These are phyloP conservation scores for Cladosporium sp. DNA, from an alignment of 2,329 filamentous ascomycete genomes.

Conservation along the genomic window DNA sequence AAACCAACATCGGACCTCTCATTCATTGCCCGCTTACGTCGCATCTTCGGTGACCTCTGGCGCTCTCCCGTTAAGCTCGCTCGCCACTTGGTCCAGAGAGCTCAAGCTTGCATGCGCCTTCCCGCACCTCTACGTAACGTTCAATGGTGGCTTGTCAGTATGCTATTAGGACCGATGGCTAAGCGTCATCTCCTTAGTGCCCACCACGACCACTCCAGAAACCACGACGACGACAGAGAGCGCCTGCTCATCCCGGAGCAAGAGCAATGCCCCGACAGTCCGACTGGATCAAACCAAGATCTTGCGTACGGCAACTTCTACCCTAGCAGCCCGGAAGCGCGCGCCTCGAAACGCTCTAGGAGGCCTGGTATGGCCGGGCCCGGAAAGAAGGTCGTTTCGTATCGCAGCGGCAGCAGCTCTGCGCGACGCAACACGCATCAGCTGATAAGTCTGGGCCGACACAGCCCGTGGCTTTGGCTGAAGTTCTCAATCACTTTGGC, in stretches of 20 bases:
- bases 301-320: constrained; percentile 30
- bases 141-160: constrained; percentile 39
- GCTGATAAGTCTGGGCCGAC: constrained; percentile 18
- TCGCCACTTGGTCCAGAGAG: constrained; percentile 32
- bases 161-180: constrained; percentile 38
- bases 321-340: constrained; percentile 1
- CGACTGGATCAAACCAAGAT: not conserved
- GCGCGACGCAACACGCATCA: not conserved
- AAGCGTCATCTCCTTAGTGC: constrained; percentile 29
- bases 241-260: constrained; percentile 3
- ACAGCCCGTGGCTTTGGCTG: constrained; percentile 46
- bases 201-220: constrained; percentile 7
- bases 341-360: constrained; percentile 19
- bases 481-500: constrained; percentile 51
- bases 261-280: constrained; percentile 2
- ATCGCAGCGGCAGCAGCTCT: not conserved
- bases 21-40: constrained; percentile 25
- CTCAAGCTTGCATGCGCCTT: constrained; percentile 31
- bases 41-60: constrained; percentile 32
- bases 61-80: constrained; percentile 33
- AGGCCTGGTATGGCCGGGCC: constrained; percentile 25
- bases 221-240: constrained; percentile 3
- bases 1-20: not conserved
- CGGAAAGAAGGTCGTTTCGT: constrained; percentile 26
- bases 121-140: constrained; percentile 32